Base-by-base conservation (phyloP, 202 grass and related monocot species). In the Elaeis oleifera region DNA sequence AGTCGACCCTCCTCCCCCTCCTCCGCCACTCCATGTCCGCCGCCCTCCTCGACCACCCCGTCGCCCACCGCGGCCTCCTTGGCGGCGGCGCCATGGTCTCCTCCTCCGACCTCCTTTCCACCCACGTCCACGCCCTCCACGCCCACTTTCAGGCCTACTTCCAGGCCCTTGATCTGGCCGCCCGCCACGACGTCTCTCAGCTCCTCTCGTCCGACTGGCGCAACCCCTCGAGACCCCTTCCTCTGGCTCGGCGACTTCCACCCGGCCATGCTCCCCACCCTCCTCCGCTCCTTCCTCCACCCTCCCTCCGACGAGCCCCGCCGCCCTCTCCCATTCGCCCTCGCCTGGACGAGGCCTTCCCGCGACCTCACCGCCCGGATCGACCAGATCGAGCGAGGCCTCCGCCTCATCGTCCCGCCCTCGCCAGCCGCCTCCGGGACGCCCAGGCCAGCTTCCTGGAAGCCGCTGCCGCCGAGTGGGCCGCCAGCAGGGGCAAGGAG, bases 161-260 rank as follows among this genome's bases (percentile, higher is more conserved):
- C 79, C 70, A 75, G 24, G 84, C 79, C 53, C 84, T 82, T 57
- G 84, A 82, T 71, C 66, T 79, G n/a, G 75, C 71, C 58, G 79
- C 79, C 17, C 75, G 67, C 66, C 84, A 79, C 49, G 84, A 87
- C 71, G 79, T 79, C 6, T 31, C 75, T 17, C 75, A 60, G 63
- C 75, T 53, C 49, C 36, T 87, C 75, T 65, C 67, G 53, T 58
- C 84, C 31, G 55, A 75, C 58, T 80, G 77, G 77, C 79, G 84
- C 17, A 79, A 79, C 29, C 79, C 15, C 66, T 87, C 67, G 84
- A 87, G 67, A 67, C 79, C 49, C 84, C 58, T 87, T 87, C 67
- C 75, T 87, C 61, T 87, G 77, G 76, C 67, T 87, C 67, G 84
- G 84, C 13, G 84, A 79, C 75, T 39, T 82, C 62, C 84, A 87